phyloP scores from a whole-genome alignment of 176 grass and related monocot genomes.

The Carex littledalei region DNA sequence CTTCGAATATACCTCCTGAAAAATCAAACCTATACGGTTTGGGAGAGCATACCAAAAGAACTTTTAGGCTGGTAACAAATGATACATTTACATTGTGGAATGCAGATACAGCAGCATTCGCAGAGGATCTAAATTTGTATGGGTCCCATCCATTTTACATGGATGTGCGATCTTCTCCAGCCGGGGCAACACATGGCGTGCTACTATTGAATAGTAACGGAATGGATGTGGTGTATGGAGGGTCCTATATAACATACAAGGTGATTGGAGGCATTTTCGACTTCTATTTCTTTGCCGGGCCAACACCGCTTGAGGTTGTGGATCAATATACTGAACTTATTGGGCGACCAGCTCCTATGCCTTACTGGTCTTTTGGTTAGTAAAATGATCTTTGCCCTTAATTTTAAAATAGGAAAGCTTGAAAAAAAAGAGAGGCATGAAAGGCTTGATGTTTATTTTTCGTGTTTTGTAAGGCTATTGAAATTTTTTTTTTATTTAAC shows the following conservation, averaged over 20 bases:
- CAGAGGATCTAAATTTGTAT: slow-evolving; percentile 57
- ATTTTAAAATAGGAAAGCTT: neutral
- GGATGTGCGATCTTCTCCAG: slow-evolving; percentile 39
- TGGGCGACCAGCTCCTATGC: slow-evolving; percentile 67
- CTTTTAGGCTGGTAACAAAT: slow-evolving; percentile 43
- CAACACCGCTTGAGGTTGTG: slow-evolving; percentile 48
- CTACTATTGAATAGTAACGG: slow-evolving; percentile 91
- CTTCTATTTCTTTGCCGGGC: slow-evolving; percentile 80
- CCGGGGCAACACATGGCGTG: slow-evolving; percentile 52
- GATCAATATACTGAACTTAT: slow-evolving; percentile 88
- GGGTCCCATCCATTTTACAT: slow-evolving; percentile 91
- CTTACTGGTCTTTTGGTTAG: slow-evolving; percentile 86
- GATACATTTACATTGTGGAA: slow-evolving; percentile 85
- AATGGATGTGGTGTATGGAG: slow-evolving; percentile 76
- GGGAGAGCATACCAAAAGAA: slow-evolving; percentile 76
- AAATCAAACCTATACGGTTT: slow-evolving; percentile 68
- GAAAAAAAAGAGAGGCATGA: neutral
- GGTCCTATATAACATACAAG: slow-evolving; percentile 59
- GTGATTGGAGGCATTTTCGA: slow-evolving; percentile 85
- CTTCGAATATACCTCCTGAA: slow-evolving; percentile 33
- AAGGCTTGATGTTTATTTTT: neutral
- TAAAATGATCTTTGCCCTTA: neutral
- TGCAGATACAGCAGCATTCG: slow-evolving; percentile 30
- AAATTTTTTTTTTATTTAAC: neutral
- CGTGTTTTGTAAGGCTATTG: neutral